Conservation (phyloP, 345 rosid genomes). For the Moringa oleifera region DNA sequence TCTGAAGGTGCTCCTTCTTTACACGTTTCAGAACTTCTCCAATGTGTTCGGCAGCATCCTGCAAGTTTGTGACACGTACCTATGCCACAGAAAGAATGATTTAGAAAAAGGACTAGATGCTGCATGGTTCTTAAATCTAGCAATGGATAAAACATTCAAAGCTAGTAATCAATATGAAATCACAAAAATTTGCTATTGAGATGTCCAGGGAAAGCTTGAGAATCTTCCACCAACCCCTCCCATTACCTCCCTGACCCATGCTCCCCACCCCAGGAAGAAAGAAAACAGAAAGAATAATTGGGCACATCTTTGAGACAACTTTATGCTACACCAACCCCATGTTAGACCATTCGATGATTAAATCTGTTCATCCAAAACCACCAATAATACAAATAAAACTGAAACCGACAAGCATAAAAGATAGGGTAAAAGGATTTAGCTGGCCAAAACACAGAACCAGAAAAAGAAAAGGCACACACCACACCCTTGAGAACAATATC, state of each 20-base stretch:
- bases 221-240: not conserved
- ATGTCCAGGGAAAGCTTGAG: not conserved
- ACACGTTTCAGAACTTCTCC: slow-evolving; percentile 89
- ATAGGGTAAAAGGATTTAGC: not conserved
- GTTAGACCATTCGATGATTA: not conserved
- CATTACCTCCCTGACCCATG: not conserved
- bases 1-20: slow-evolving; percentile 75
- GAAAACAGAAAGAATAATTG: not conserved
- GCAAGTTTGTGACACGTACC: slow-evolving; percentile 88
- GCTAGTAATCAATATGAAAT: not conserved
- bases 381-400: not conserved
- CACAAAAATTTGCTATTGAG: not conserved
- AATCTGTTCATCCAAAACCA: not conserved
- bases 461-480: slow-evolving; percentile 59
- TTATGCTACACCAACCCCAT: not conserved
- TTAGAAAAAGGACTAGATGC: not conserved
- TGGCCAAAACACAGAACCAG: not conserved
- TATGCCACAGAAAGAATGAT: slow-evolving; percentile 10
- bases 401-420: too few relatives aligned
- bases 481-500: slow-evolving; percentile 95
- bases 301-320: too few relatives aligned
- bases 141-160: not conserved
- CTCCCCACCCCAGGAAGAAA: not conserved
- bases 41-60: slow-evolving; percentile 85
- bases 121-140: too few relatives aligned